Evolutionary conservation across 331 rosid species (phyloP).

Genomic region (Rosa hybrid): DNA sequence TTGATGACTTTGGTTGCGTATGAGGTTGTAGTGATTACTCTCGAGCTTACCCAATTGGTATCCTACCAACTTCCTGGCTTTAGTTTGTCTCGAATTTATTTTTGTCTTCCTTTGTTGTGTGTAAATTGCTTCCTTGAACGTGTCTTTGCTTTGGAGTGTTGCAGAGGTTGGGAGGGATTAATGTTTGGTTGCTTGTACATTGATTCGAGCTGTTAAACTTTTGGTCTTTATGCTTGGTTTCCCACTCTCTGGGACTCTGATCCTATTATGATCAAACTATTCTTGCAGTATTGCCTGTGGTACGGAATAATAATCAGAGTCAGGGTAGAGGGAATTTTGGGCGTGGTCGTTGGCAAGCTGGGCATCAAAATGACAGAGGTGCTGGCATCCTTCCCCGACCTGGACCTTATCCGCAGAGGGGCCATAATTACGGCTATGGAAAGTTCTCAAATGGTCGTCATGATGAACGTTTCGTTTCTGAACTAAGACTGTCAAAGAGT

Average conservation of each 20-base stretch:
- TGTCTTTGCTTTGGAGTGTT: background rate
- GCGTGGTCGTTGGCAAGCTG: slow-evolving; percentile 81
- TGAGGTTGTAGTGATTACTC: too few species aligned
- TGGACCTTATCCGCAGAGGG: slow-evolving; percentile 79
- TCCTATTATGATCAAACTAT: background rate
- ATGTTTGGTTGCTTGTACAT: background rate
- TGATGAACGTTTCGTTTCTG: slow-evolving; percentile 85
- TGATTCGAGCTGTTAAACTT: background rate
- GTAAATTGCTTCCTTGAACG: background rate
- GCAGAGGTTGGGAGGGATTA: background rate
- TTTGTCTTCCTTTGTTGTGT: background rate
- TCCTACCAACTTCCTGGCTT: too few species aligned
- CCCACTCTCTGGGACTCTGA: background rate
- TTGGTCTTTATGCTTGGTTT: background rate
- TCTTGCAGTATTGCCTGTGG: slow-evolving; percentile 73
- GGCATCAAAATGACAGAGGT: slow-evolving; percentile 78
- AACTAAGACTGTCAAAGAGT: slow-evolving; percentile 79
- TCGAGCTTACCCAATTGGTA: too few species aligned
- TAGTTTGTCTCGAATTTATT: too few species aligned
- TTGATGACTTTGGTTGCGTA: background rate
- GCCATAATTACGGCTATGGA: slow-evolving; percentile 66
- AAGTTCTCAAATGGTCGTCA: slow-evolving; percentile 68
- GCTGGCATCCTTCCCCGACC: slow-evolving; percentile 93
- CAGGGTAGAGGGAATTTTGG: slow-evolving; percentile 72
- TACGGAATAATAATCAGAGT: slow-evolving; percentile 48